Conservation (phyloP, 306 rosid genomes). For the Lathyrus sativus region DNA sequence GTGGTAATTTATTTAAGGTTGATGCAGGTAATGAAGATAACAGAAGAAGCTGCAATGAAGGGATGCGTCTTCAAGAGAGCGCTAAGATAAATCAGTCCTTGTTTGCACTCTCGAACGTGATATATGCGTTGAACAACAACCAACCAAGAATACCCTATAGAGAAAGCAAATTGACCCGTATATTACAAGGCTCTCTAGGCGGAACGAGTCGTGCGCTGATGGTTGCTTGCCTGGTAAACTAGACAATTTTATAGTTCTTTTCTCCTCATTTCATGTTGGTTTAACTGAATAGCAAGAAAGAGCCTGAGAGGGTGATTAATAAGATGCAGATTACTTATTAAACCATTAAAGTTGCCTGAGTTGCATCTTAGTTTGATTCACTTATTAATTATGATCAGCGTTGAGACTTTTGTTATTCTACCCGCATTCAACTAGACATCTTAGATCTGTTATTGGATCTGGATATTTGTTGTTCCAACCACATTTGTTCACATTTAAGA, state of each 20-base stretch:
- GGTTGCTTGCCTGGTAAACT: slow-evolving; percentile 92
- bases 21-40: slow-evolving; percentile 90
- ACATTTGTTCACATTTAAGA: no score
- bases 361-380: not conserved
- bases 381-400: not conserved
- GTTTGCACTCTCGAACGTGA: slow-evolving; percentile 90
- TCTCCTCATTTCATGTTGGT: slow-evolving; percentile 14
- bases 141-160: slow-evolving; percentile 74
- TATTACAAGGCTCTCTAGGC: slow-evolving; percentile 89
- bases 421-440: not conserved
- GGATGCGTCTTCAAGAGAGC: slow-evolving; percentile 95
- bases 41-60: slow-evolving; percentile 87
- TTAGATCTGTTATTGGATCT: no score
- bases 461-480: no score
- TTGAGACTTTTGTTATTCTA: not conserved
- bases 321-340: slow-evolving; percentile 26
- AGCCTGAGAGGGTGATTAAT: slow-evolving; percentile 5
- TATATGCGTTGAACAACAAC: slow-evolving; percentile 83
- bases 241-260: slow-evolving; percentile 10
- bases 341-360: slow-evolving; percentile 13
- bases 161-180: slow-evolving; percentile 95
- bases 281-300: not conserved
- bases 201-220: slow-evolving; percentile 82
- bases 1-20: slow-evolving; percentile 19
- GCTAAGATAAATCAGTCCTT: slow-evolving; percentile 90